Evolutionary conservation across 2,329 filamentous ascomycete species (phyloP).

Genomic region (Hypoxylon sp.): DNA sequence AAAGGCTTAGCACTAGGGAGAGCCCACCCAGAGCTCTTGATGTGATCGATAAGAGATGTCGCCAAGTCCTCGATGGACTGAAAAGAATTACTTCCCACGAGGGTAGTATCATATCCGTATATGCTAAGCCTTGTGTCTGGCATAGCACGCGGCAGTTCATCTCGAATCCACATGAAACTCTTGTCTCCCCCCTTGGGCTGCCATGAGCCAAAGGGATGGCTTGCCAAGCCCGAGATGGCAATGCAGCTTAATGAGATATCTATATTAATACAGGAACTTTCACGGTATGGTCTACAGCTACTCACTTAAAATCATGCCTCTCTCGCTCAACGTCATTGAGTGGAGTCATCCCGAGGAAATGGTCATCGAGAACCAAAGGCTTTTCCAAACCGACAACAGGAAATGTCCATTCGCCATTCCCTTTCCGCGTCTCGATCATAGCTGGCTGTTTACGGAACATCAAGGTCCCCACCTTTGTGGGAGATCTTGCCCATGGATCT

Average conservation of each 20-base stretch:
- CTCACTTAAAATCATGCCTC: conserved; percentile 44
- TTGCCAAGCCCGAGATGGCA: conserved; percentile 46
- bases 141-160: conserved; percentile 43
- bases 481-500: conserved; percentile 18
- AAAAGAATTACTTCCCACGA: conserved; percentile 45
- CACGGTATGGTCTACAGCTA: neutral
- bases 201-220: conserved; percentile 49
- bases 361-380: conserved; percentile 42
- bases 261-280: neutral
- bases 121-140: conserved; percentile 39
- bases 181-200: conserved; percentile 42
- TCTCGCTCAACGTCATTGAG: conserved; percentile 42
- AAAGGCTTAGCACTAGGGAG: conserved; percentile 41
- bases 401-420: conserved; percentile 19
- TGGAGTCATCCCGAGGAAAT: conserved; percentile 46
- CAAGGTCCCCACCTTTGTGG: conserved; percentile 43
- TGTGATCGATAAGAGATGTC: conserved; percentile 32
- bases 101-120: conserved; percentile 50
- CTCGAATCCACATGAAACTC: conserved; percentile 51
- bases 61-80: conserved; percentile 48
- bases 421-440: conserved; percentile 9
- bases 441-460: conserved; percentile 37
- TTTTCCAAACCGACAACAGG: neutral
- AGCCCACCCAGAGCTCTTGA: conserved; percentile 41
- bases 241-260: conserved; percentile 41